A percentile compares a stretch with the other conserved stretches of the same genome.
Evolutionary conservation across 2,329 filamentous ascomycete genomes (phyloP).

Genomic region (Gremmenia infestans): DNA sequence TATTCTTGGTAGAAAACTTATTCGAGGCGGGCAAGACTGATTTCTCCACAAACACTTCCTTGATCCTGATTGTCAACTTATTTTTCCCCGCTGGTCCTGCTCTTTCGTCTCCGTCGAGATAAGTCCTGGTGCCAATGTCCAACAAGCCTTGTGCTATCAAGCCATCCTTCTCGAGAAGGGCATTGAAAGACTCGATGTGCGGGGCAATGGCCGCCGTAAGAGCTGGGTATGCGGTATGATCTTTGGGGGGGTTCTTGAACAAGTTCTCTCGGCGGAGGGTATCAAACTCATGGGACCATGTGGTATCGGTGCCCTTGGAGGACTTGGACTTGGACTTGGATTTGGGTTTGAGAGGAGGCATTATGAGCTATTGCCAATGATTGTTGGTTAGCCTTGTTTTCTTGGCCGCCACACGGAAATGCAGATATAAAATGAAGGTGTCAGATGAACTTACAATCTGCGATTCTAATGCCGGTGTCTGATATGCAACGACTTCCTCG

Average conservation of each 20-base stretch:
- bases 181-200: constrained; percentile 95
- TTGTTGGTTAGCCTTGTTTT: not conserved
- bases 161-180: constrained; percentile 70
- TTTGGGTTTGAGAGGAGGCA: constrained; percentile 20
- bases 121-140: constrained; percentile 87
- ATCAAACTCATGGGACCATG: constrained; percentile 83
- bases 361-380: constrained; percentile 10
- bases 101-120: constrained; percentile 74
- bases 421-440: not conserved
- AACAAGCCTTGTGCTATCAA: constrained; percentile 69
- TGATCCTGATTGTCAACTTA: constrained; percentile 70
- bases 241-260: constrained; percentile 81
- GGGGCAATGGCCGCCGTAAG: constrained; percentile 82
- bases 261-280: constrained; percentile 81
- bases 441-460: not conserved
- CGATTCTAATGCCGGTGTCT: not conserved
- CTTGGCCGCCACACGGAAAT: not conserved
- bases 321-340: not conserved
- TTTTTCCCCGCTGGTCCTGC: constrained; percentile 60
- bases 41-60: constrained; percentile 78
- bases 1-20: constrained; percentile 71
- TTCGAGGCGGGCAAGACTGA: constrained; percentile 74
- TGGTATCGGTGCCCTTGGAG: constrained; percentile 47
- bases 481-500: not conserved
- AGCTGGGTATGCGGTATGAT: constrained; percentile 81